Conservation (phyloP, 768 basidiomycete species). For the Lentinula sp. region DNA sequence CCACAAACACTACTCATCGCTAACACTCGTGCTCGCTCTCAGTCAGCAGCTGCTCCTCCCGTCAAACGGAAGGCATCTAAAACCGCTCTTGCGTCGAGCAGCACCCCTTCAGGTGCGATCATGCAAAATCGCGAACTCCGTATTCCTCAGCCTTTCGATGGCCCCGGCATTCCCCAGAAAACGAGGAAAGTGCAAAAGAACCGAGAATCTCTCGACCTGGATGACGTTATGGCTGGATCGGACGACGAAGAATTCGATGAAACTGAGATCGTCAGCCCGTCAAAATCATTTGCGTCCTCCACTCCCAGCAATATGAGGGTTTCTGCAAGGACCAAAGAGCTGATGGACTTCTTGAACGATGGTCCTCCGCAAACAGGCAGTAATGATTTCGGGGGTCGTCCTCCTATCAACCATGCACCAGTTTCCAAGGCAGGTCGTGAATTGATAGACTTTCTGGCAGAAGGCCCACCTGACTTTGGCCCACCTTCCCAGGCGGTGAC, state of each 20-base stretch:
- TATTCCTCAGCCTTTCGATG: slow-evolving; percentile 15
- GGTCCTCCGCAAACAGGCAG: slow-evolving; percentile 43
- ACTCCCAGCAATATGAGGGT: slow-evolving; percentile 15
- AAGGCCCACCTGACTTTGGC: slow-evolving; percentile 41
- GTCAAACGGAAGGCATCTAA: slow-evolving; percentile 21
- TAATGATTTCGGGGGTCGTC: slow-evolving; percentile 44
- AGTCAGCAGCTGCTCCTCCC: slow-evolving; percentile 22
- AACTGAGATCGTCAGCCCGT: slow-evolving; percentile 13
- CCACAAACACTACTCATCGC: slow-evolving; percentile 15
- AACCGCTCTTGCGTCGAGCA: slow-evolving; percentile 21
- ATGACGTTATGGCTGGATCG: slow-evolving; percentile 67
- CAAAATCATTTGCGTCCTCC: slow-evolving; percentile 7
- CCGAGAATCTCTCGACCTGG: slow-evolving; percentile 67
- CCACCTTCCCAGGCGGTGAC: slow-evolving; percentile 18
- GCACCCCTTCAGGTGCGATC: slow-evolving; percentile 19
- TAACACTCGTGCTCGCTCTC: slow-evolving; percentile 24
- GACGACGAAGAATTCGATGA: slow-evolving; percentile 47
- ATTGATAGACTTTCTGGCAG: slow-evolving; percentile 51
- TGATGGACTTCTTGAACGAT: slow-evolving; percentile 52
- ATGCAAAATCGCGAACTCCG: slow-evolving; percentile 20
- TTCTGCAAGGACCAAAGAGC: slow-evolving; percentile 42
- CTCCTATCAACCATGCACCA: slow-evolving; percentile 14
- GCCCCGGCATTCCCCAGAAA: slow-evolving; percentile 36
- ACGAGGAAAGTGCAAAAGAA: slow-evolving; percentile 49
- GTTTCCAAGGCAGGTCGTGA: slow-evolving; percentile 43